Conservation (phyloP, 2,329 filamentous ascomycete species). For the Exophiala spinifera region DNA sequence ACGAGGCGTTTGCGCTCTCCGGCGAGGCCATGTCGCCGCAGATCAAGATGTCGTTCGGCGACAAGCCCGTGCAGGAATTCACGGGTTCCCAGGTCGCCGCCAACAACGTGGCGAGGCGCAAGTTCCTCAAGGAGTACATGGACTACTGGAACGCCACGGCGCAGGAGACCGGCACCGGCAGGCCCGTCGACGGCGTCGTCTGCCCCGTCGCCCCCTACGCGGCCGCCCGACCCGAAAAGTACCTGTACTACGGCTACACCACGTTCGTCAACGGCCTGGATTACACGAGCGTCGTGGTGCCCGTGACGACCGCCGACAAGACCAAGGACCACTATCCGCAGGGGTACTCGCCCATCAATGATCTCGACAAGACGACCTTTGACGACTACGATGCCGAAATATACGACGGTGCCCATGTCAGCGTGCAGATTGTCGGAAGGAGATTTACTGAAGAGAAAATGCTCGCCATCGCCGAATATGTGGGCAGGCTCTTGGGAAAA, state of each 20-base stretch:
- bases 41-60: constrained; percentile 36
- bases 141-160: constrained; percentile 62
- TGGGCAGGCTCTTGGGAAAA: constrained; percentile 29
- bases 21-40: constrained; percentile 54
- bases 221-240: constrained; percentile 39
- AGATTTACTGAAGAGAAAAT: constrained; percentile 53
- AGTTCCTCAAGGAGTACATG: constrained; percentile 57
- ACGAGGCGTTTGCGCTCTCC: constrained; percentile 51
- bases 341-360: constrained; percentile 40
- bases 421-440: constrained; percentile 49
- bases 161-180: constrained; percentile 47
- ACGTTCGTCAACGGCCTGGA: constrained; percentile 40
- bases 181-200: constrained; percentile 53
- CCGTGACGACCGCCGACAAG: constrained; percentile 45
- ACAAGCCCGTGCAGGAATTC: constrained; percentile 35
- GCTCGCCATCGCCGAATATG: constrained; percentile 44
- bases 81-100: constrained; percentile 45
- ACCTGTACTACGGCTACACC: constrained; percentile 41
- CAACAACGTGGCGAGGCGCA: constrained; percentile 53
- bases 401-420: constrained; percentile 49
- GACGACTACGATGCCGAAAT: constrained; percentile 50
- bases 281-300: constrained; percentile 44
- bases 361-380: constrained; percentile 45
- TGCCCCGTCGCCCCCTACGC: constrained; percentile 43
- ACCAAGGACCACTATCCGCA: constrained; percentile 37